Evolutionary conservation across 2,329 filamentous ascomycete genomes (phyloP).

Genomic region (Shiraia bambusicola): DNA sequence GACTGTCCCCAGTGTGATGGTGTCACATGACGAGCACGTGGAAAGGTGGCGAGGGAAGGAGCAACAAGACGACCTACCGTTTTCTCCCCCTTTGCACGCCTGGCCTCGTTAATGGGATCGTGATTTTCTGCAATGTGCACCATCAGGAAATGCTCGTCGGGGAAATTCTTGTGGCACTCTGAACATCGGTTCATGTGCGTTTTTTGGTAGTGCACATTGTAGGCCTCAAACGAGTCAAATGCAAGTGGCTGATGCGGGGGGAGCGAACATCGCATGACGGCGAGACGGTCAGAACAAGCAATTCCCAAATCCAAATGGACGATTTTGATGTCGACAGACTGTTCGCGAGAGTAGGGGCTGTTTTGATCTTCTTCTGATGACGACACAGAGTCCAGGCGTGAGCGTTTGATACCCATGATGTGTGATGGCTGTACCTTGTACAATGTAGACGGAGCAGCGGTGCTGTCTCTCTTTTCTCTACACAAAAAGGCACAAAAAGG

Average conservation of each 20-base stretch:
- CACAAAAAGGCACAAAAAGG: too few species aligned
- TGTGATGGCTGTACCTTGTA: slow-evolving; percentile 32
- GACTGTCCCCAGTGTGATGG: not conserved
- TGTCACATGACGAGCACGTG: not conserved
- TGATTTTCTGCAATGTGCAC: slow-evolving; percentile 92
- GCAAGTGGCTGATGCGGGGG: slow-evolving; percentile 74
- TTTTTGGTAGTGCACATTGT: slow-evolving; percentile 82
- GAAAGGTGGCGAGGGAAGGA: slow-evolving; percentile 1
- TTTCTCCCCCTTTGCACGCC: slow-evolving; percentile 78
- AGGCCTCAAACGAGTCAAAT: slow-evolving; percentile 76
- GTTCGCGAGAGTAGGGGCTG: slow-evolving; percentile 31
- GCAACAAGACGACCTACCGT: slow-evolving; percentile 61
- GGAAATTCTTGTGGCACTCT: slow-evolving; percentile 85
- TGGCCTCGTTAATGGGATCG: slow-evolving; percentile 73
- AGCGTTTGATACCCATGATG: slow-evolving; percentile 60
- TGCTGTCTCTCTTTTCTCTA: not conserved
- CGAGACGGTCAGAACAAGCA: slow-evolving; percentile 27
- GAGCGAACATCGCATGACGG: slow-evolving; percentile 75
- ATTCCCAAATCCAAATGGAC: slow-evolving; percentile 56
- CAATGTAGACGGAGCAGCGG: slow-evolving; percentile 17
- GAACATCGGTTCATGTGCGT: slow-evolving; percentile 81
- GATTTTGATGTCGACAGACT: slow-evolving; percentile 44
- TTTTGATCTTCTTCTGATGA: slow-evolving; percentile 41
- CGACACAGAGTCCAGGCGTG: slow-evolving; percentile 54
- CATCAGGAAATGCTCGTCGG: slow-evolving; percentile 74